Base-by-base conservation (phyloP, 495 filamentous ascomycete species). In the Astrothelium macrocarpum region DNA sequence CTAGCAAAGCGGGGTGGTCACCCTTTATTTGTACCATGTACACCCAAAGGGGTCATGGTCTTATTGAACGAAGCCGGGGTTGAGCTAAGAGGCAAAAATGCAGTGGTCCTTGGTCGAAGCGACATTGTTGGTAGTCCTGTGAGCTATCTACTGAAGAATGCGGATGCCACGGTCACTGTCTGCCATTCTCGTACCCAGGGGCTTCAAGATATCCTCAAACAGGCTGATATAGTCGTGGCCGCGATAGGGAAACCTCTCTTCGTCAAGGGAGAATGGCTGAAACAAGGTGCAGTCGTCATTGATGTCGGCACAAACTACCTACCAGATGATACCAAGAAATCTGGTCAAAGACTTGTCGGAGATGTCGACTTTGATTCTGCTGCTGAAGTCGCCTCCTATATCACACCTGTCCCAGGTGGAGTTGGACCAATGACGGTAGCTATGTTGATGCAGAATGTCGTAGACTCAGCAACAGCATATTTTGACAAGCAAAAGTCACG, bases 361-460 rank as follows among this genome's bases (percentile, higher is more conserved):
- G 94, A 98, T 75, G 94, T 98, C 20, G 90, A 97, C 64, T 97
- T 86, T 69, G 90, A 93, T 56, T 86, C 89, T 60, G 92, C 91
- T 43, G 82, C 82, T 20, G 80, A 94, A 69, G 87, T 96, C 53
- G 94, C 91, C 25, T 96, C 91, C n/a, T 84, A 88, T 65, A 97
- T 98, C 70, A 98, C 95, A 1, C 94, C 94, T 1, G 94, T 98
- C 36, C 94, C 95, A 1, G 94, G 94, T 64, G 94, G 94, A 71
- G 94, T 97, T 63, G 94, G 94, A 2, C 94, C 94, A 42, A 97
- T 97, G 92, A 98, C 94, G 14, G 91, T 98, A 60, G 94, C 94
- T 34, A 97, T 97, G 88, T 81, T 98, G 20, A 73, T 98, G 64
- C 87, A 96, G 75, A 98, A 98, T 72, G 91, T 97, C 28, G 87